Evolutionary conservation across 2,329 filamentous ascomycete genomes (phyloP), one percentile per base, ranked within the genome.

Genomic region (Mycosphaerella arachidis): DNA sequence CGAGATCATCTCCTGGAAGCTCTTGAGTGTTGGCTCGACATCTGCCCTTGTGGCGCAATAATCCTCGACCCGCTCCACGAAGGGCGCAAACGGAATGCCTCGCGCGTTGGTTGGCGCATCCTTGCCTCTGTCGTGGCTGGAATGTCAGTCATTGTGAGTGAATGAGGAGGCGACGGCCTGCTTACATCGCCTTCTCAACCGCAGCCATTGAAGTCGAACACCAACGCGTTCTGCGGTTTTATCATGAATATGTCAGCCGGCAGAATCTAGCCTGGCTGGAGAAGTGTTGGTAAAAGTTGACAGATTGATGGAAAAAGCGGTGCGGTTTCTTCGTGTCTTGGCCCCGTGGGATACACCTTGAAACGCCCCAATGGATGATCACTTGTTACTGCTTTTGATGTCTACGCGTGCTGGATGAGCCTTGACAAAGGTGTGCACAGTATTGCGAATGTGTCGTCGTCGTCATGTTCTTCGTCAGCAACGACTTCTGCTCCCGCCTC

Each of bases 1-100:
- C 90, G 90, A 91, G 67, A 95, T 95, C 90, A 95, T 94, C 80
- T 95, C 91, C 73, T 93, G 90, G 74, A 95, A 95, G 74, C 84
- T 91, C 72, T 89, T 87, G 71, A 95, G 80, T 16, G 90, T 92
- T 50, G 83, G 81, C 73, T 95, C 91, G 68, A 94, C 91, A 71
- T 95, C 89, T 40, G 85, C 85, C 57, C 90, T 84, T 46, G 88
- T 86, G 48, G 88, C 81, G 59, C 94, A 88, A 80, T 93, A 95
- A 78, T 95, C 90, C 75, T 95, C 91, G 64, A 94, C 90, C 69
- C 88, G 90, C 76, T 94, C 90, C 72, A 94, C 89, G 74, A 94
- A 94, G 6, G 90, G 90, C 65, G 91, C 91, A 71, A 84, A 85
- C 27, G 91, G 91, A 62, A 95, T 95, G 62, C 91, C 91, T 70